These are phyloP conservation scores for Cladorrhinum samala DNA, from an alignment of 495 filamentous ascomycete species.

Conservation along the genomic window DNA sequence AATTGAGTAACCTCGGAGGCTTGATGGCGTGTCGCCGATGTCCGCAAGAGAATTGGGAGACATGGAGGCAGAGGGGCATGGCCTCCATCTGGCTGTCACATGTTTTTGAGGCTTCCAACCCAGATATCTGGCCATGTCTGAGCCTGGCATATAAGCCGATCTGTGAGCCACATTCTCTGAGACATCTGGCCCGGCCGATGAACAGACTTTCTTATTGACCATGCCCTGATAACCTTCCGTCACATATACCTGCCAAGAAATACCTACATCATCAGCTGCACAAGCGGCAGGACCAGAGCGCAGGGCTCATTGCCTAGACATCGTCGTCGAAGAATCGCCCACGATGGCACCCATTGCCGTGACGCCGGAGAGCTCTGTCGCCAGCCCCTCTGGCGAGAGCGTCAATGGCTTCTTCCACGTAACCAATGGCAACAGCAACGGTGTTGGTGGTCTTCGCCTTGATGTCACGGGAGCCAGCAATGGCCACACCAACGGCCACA, in stretches of 20 bases:
- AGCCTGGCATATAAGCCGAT: conserved; percentile 21
- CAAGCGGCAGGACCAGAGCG: conserved; percentile 17
- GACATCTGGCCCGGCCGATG: conserved; percentile 4
- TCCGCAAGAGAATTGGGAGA: conserved; percentile 6
- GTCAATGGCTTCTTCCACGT: conserved; percentile 24
- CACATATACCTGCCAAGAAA: conserved; percentile 16
- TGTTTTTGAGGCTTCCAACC: no score
- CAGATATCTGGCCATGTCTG: no score
- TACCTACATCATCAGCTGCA: conserved; percentile 22
- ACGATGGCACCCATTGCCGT: conserved; percentile 40
- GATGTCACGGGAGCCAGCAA: conserved; percentile 29
- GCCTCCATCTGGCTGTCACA: no score
- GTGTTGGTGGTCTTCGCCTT: neutral
- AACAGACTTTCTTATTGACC: conserved; percentile 12
- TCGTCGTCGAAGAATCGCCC: conserved; percentile 22
- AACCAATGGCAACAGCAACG: conserved; percentile 12
- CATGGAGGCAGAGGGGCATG: no score
- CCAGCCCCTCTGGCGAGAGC: conserved; percentile 28
- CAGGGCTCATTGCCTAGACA: neutral
- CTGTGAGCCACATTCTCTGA: conserved; percentile 15
- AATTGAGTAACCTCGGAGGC: conserved; percentile 11
- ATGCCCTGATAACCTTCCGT: conserved; percentile 9
- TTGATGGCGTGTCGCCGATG: conserved; percentile 6
- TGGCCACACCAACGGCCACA: conserved; percentile 33
- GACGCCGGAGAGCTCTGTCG: conserved; percentile 33